Conservation (phyloP, 1,284 basidiomycete species). For the Schizophyllum amplum region DNA sequence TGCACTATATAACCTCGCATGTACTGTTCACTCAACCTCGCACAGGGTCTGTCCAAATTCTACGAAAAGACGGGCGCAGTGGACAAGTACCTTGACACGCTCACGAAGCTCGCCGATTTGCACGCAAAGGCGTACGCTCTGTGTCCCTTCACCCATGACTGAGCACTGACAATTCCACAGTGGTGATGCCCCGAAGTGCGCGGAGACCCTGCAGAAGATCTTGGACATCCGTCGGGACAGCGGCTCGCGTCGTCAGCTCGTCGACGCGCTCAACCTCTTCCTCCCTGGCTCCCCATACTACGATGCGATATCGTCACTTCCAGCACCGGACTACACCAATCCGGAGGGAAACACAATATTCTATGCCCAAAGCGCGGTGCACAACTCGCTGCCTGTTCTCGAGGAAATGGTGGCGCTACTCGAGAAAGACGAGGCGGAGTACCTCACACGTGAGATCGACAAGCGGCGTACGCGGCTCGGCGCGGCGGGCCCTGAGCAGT, state of each 20-base stretch:
- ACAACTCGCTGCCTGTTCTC: conserved; percentile 59
- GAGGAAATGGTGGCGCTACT: conserved; percentile 59
- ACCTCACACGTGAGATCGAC: conserved; percentile 58
- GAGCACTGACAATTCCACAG: conserved; percentile 29
- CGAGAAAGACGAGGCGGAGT: conserved; percentile 51
- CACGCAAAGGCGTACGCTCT: conserved; percentile 48
- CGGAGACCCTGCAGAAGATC: conserved; percentile 71
- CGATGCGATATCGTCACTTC: conserved; percentile 55
- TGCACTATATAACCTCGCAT: neutral
- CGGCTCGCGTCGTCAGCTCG: conserved; percentile 56
- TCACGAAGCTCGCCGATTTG: conserved; percentile 45
- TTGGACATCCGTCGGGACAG: conserved; percentile 57
- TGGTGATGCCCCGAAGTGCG: conserved; percentile 72
- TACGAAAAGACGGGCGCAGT: conserved; percentile 60
- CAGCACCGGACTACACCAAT: conserved; percentile 69
- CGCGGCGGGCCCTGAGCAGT: conserved; percentile 57
- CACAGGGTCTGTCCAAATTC: conserved; percentile 64
- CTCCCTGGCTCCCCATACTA: conserved; percentile 74
- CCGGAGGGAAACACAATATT: conserved; percentile 56
- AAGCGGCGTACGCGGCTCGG: conserved; percentile 70
- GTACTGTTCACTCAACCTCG: conserved; percentile 1
- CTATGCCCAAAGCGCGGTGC: conserved; percentile 53
- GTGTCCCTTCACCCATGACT: neutral
- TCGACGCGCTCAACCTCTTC: conserved; percentile 58
- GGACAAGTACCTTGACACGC: conserved; percentile 49